Conservation (phyloP, 331 rosid species). For the Ulmus americana region DNA sequence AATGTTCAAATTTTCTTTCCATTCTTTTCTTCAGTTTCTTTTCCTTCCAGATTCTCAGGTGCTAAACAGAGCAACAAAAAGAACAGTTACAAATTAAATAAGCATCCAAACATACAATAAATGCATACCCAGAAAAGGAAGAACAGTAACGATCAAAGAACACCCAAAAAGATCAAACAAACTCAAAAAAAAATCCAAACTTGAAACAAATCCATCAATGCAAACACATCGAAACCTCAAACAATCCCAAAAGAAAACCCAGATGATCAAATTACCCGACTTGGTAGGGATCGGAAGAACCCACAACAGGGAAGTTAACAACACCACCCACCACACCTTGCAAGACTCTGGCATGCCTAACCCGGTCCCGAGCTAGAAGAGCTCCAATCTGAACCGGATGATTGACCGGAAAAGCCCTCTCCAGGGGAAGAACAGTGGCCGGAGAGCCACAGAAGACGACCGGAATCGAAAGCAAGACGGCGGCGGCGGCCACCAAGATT, state of each 20-base stretch:
- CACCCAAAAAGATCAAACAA: not conserved
- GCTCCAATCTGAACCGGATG: constrained; percentile 39
- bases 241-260: constrained; percentile 13
- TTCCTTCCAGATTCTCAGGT: constrained; percentile 10
- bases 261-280: constrained; percentile 49
- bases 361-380: constrained; percentile 68
- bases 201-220: constrained; percentile 24
- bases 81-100: not conserved
- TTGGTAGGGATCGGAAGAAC: constrained; percentile 82
- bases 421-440: constrained; percentile 48
- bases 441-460: constrained; percentile 39
- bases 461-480: constrained; percentile 21
- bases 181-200: not conserved
- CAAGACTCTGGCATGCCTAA: constrained; percentile 73
- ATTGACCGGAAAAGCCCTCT: constrained; percentile 60
- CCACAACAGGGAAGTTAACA: constrained; percentile 81
- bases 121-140: constrained; percentile 9
- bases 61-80: constrained; percentile 20
- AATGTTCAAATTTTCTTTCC: constrained; percentile 5
- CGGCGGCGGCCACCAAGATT: constrained; percentile 25
- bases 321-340: constrained; percentile 51
- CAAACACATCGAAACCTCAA: constrained; percentile 9
- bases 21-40: constrained; percentile 6
- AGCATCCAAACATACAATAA: constrained; percentile 2
- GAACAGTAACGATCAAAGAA: not conserved